Conservation (phyloP, 139 green algal genomes). For the Nannochloris sp. region DNA sequence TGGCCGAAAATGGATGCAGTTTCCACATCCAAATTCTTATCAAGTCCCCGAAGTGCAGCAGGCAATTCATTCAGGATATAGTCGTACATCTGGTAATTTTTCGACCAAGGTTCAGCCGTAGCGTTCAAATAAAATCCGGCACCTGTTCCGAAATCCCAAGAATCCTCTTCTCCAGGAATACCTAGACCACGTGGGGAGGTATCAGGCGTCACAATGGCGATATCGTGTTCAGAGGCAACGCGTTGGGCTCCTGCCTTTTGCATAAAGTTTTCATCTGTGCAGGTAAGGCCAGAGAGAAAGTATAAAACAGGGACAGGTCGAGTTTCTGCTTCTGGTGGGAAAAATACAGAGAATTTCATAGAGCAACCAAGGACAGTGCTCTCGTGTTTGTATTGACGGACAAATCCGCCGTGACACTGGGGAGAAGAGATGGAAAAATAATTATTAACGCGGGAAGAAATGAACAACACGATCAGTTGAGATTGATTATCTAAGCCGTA, state of each 20-base stretch:
- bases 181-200: slow-evolving; percentile 84
- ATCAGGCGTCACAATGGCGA: slow-evolving; percentile 78
- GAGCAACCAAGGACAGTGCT: slow-evolving; percentile 53
- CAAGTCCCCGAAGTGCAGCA: slow-evolving; percentile 31
- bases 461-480: too few species aligned
- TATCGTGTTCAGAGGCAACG: slow-evolving; percentile 51
- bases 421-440: too few species aligned
- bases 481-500: too few species aligned
- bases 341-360: slow-evolving; percentile 75
- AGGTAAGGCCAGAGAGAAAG: slow-evolving; percentile 89
- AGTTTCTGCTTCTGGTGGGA: slow-evolving; percentile 25
- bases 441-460: too few species aligned
- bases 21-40: slow-evolving; percentile 35
- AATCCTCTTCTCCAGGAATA: slow-evolving; percentile 73
- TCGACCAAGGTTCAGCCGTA: slow-evolving; percentile 54
- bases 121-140: slow-evolving; percentile 85
- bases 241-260: slow-evolving; percentile 73
- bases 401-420: slow-evolving; percentile 58
- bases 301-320: slow-evolving; percentile 60
- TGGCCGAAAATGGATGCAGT: slow-evolving; percentile 63
- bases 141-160: slow-evolving; percentile 68
- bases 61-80: slow-evolving; percentile 81
- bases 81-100: slow-evolving; percentile 90
- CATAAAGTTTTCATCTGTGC: slow-evolving; percentile 88
- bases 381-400: slow-evolving; percentile 60